Evolutionary conservation across 495 filamentous ascomycete species (phyloP), one percentile per base, ranked within the genome.

Genomic region (Amniculicola lignicola): DNA sequence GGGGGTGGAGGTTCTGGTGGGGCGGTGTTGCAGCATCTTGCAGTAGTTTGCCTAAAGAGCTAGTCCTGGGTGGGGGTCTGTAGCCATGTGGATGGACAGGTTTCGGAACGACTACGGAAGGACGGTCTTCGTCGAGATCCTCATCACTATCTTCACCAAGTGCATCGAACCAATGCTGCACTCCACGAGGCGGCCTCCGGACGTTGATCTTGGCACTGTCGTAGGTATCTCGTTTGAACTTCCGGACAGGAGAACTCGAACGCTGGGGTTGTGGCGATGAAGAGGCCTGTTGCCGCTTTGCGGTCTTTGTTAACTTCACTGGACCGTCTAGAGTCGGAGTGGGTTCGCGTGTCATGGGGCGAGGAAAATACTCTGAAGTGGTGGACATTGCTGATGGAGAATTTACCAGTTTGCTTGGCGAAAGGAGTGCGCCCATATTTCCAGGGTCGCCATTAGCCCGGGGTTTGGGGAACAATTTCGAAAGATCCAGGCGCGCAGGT

Each of bases 111-210:
- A 40, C 28, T 15, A 54, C 42, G 12, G 31, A 12, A 15, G 41
- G 19, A 2, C 31, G 5, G 4, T 47, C 49, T 11, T 62, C 62
- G n/a, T 65, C 42, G 24, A 47, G 40, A 2, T 67, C 57, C 21
- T 72, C 71, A 24, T 70, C 65, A 16, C 66, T 65, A 18, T 65
- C 68, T 48, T 71, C 68, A 35, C 65, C 57, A 14, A 70, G 44
- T 6, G 60, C 71, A n/a, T 74, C 71, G 51, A 74, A 74, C 71
- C 71, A 74, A 53, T 74, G 66, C 52, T 71, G 63, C 7, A 74
- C 72, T 27, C 71, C 71, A 43, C 64, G 65, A 6, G 71, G 71
- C 29, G 71, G 71, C 14, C 69, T 54, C 10, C 65, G 59, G 15
- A 72, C 65, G 51, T 74, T 62, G 31, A 65, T 58, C 59, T 74